Conservation (phyloP, 2,329 filamentous ascomycete species). For the Aspergillus hiratsukae region DNA sequence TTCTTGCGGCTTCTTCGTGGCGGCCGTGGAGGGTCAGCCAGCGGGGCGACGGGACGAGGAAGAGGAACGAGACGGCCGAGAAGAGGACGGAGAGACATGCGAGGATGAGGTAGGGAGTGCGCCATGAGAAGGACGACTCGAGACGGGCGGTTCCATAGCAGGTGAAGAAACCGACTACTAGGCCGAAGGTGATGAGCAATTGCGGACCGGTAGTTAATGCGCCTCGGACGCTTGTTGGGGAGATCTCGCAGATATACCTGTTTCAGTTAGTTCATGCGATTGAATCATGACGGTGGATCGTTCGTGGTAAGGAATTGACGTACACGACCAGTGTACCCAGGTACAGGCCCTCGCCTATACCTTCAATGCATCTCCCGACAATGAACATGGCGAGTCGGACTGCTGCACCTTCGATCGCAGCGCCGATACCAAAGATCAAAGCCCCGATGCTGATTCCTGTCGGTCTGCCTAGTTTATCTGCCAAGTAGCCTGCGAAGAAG, state of each 20-base stretch:
- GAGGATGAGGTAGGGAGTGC: slow-evolving; percentile 52
- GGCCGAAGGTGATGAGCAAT: slow-evolving; percentile 47
- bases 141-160: slow-evolving; percentile 54
- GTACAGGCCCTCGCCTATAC: slow-evolving; percentile 57
- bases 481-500: slow-evolving; percentile 54
- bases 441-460: slow-evolving; percentile 48
- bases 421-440: slow-evolving; percentile 52
- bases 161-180: slow-evolving; percentile 56
- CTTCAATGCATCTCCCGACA: slow-evolving; percentile 52
- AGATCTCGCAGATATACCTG: slow-evolving; percentile 56
- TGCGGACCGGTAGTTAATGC: slow-evolving; percentile 51
- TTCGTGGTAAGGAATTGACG: background rate
- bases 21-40: slow-evolving; percentile 52
- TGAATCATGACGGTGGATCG: too few relatives aligned
- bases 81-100: slow-evolving; percentile 40
- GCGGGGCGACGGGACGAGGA: slow-evolving; percentile 53
- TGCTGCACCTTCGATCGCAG: slow-evolving; percentile 49
- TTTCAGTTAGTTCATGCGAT: background rate
- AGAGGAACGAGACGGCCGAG: slow-evolving; percentile 32
- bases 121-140: slow-evolving; percentile 50
- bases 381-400: slow-evolving; percentile 50
- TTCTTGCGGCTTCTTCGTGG: slow-evolving; percentile 42
- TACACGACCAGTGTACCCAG: slow-evolving; percentile 53
- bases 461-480: slow-evolving; percentile 49
- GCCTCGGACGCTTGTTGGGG: slow-evolving; percentile 49